These are phyloP conservation scores for Cyclocybe aegerita DNA, from an alignment of 768 basidiomycete species.

Conservation along the genomic window DNA sequence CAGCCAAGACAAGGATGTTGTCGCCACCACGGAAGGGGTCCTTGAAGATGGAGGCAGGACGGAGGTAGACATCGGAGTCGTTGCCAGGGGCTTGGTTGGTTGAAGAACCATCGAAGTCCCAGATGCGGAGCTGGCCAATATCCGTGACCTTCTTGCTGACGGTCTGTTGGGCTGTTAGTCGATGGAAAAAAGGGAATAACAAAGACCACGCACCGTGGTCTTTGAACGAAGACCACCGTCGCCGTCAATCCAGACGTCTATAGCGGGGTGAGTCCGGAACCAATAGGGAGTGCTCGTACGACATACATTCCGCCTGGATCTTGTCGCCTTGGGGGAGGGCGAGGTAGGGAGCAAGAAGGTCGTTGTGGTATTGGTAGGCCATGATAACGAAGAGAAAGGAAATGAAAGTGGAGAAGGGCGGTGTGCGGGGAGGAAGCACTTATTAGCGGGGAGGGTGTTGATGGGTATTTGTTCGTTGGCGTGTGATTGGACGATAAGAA, in stretches of 20 bases:
- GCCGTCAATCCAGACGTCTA: slow-evolving; percentile 99
- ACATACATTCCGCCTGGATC: slow-evolving; percentile 90
- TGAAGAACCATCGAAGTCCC: slow-evolving; percentile 99
- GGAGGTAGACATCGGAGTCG: slow-evolving; percentile 98
- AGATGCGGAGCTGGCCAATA: slow-evolving; percentile 89
- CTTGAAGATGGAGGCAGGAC: slow-evolving; percentile 95
- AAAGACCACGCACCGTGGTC: slow-evolving; percentile 74
- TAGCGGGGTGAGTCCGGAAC: slow-evolving; percentile 14
- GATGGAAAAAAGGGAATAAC: slow-evolving; percentile 6
- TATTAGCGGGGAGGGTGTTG: slow-evolving; percentile 25
- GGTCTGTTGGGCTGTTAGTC: slow-evolving; percentile 51
- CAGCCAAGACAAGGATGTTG: slow-evolving; percentile 96
- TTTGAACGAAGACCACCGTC: slow-evolving; percentile 94
- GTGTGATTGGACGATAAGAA: slow-evolving; percentile 48
- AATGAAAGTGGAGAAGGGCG: slow-evolving; percentile 20
- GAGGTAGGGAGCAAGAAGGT: slow-evolving; percentile 88
- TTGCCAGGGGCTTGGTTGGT: slow-evolving; percentile 95
- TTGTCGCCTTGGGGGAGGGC: slow-evolving; percentile 88
- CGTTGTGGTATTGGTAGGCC: slow-evolving; percentile 62
- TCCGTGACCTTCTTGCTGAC: slow-evolving; percentile 83
- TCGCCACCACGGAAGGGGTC: slow-evolving; percentile 99
- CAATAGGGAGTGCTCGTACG: slow-evolving; percentile 11
- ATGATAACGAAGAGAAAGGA: slow-evolving; percentile 25
- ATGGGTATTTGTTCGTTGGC: slow-evolving; percentile 26
- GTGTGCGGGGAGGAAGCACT: slow-evolving; percentile 7